Percentiles rank a stretch among this genome's conserved stretches.
Conservation (phyloP, 495 filamentous ascomycete genomes). For the Tuber aestivum region DNA sequence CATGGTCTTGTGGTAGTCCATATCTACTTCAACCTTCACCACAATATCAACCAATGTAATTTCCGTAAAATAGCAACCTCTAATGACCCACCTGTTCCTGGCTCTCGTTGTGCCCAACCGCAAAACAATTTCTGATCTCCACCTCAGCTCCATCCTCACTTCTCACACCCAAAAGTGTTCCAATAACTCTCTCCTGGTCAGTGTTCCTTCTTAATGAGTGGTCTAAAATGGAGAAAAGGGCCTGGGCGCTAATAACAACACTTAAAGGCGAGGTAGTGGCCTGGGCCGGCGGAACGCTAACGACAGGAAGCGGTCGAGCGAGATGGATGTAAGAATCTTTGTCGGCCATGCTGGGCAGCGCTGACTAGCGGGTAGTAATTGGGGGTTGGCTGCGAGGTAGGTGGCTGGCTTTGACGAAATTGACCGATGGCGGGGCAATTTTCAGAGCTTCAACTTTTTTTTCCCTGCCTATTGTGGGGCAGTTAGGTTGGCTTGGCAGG, state of each 20-base stretch:
- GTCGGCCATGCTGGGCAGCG: constrained; percentile 67
- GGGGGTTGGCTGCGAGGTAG: constrained; percentile 13
- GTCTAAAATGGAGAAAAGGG: constrained; percentile 94
- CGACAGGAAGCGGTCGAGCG: constrained; percentile 74
- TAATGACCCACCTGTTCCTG: constrained; percentile 61
- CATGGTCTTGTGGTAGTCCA: constrained; percentile 99
- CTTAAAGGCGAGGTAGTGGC: constrained; percentile 78
- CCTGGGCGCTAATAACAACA: constrained; percentile 90
- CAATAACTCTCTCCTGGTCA: constrained; percentile 90
- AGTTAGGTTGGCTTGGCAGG: constrained; percentile 40
- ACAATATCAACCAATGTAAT: not conserved
- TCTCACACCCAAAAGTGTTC: constrained; percentile 83
- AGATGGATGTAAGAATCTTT: constrained; percentile 87
- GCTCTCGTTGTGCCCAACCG: constrained; percentile 95
- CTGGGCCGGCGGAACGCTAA: constrained; percentile 61
- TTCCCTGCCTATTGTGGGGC: constrained; percentile 33
- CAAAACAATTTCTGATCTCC: constrained; percentile 90
- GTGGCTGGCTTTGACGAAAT: constrained; percentile 10
- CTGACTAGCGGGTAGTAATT: not conserved
- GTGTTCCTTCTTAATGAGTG: constrained; percentile 85
- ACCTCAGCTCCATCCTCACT: constrained; percentile 95
- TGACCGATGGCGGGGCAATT: constrained; percentile 20
- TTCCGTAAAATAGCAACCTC: not conserved
- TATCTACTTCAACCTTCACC: constrained; percentile 82
- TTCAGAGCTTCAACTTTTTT: constrained; percentile 18